A percentile compares a stretch with the other conserved stretches of the same genome.
Conservation (phyloP, 2,329 filamentous ascomycete genomes). For the Penicillium psychrosexuale region DNA sequence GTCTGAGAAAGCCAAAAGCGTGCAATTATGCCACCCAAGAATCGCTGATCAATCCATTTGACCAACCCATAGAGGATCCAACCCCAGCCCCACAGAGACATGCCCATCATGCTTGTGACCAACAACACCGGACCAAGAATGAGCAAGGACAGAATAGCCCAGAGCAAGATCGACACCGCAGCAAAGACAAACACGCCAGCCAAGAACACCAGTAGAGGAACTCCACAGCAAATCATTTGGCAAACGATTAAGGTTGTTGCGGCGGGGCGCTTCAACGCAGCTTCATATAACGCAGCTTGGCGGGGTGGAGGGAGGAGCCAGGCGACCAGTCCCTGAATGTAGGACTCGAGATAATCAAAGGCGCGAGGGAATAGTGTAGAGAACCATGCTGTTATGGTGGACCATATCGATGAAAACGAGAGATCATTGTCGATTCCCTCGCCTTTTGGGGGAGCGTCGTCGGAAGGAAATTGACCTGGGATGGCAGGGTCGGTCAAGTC, state of each 20-base stretch:
- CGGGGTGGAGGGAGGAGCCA: conserved; percentile 27
- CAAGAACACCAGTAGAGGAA: conserved; percentile 34
- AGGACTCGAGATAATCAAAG: conserved; percentile 29
- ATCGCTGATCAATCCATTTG: conserved; percentile 25
- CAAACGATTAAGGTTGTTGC: conserved; percentile 34
- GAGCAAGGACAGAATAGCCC: conserved; percentile 31
- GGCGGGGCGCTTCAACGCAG: conserved; percentile 29
- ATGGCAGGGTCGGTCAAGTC: conserved; percentile 19
- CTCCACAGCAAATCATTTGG: conserved; percentile 34
- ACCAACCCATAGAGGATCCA: conserved; percentile 30
- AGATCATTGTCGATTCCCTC: conserved; percentile 17
- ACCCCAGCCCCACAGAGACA: conserved; percentile 32
- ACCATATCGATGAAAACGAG: conserved; percentile 18
- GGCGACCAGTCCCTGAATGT: conserved; percentile 23
- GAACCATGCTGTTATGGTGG: conserved; percentile 17
- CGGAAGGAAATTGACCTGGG: conserved; percentile 29
- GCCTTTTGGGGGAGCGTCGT: conserved; percentile 16
- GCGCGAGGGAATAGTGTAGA: conserved; percentile 20
- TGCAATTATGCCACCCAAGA: conserved; percentile 25
- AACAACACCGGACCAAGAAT: conserved; percentile 31
- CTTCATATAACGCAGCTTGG: conserved; percentile 30
- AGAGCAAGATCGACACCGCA: conserved; percentile 30
- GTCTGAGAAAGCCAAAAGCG: conserved; percentile 22
- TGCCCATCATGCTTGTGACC: conserved; percentile 30
- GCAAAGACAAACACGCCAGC: conserved; percentile 34